Evolutionary conservation across 306 rosid genomes (phyloP).

Genomic region (Inga laurina): DNA sequence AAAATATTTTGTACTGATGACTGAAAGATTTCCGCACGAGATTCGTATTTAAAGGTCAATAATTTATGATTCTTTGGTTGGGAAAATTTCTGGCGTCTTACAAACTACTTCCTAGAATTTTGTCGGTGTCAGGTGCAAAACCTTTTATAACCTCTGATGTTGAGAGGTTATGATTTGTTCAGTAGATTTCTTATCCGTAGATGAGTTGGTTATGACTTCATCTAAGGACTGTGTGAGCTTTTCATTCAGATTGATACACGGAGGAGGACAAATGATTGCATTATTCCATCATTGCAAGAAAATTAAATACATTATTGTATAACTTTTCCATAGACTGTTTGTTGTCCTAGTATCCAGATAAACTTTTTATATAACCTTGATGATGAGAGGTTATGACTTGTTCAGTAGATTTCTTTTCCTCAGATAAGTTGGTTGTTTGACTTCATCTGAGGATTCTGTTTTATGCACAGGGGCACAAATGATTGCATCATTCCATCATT

Average conservation of each 20-base stretch:
- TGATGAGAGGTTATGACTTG: slow-evolving; percentile 19
- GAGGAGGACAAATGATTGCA: neutral
- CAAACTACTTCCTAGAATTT: slow-evolving; percentile 1
- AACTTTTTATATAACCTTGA: neutral
- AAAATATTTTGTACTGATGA: neutral
- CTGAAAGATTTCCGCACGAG: slow-evolving; percentile 21
- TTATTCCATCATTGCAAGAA: neutral
- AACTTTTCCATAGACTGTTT: neutral
- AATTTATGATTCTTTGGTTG: slow-evolving; percentile 21
- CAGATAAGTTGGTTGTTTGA: neutral
- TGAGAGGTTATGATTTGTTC: slow-evolving; percentile 19
- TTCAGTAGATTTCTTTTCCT: neutral
- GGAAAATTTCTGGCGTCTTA: slow-evolving; percentile 10
- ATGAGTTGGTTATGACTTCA: neutral
- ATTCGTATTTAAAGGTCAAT: slow-evolving; percentile 18
- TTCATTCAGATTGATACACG: slow-evolving; percentile 6
- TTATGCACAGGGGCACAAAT: neutral
- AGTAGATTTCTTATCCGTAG: neutral
- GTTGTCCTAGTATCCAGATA: slow-evolving; percentile 8
- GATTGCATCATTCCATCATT: neutral
- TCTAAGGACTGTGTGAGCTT: neutral
- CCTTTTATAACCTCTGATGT: neutral
- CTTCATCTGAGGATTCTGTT: neutral
- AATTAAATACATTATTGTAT: neutral
- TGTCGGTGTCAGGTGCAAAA: slow-evolving; percentile 10